Conservation (phyloP, 2,329 filamentous ascomycete genomes). For the Pyrenochaeta sp. region DNA sequence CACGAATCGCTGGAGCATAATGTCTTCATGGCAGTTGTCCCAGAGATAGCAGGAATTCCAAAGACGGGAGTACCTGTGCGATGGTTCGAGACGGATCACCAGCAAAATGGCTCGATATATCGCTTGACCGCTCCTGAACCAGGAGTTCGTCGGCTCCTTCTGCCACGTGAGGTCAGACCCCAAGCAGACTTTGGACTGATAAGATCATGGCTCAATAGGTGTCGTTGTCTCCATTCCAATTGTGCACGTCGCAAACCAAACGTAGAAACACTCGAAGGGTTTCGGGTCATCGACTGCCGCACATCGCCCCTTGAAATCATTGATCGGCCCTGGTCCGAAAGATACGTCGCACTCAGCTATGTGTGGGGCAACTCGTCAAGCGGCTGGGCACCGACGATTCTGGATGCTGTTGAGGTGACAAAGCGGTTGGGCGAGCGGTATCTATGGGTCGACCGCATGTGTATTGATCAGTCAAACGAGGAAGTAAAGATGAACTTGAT, state of each 20-base stretch:
- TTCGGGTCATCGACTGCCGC: conserved; percentile 7
- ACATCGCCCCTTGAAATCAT: neutral
- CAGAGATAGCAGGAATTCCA: neutral
- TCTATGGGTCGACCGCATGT: conserved; percentile 18
- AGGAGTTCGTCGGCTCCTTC: neutral
- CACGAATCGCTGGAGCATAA: conserved; percentile 1
- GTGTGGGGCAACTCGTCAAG: conserved; percentile 4
- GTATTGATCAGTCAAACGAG: conserved; percentile 18
- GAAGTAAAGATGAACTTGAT: conserved; percentile 7
- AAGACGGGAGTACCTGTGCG: conserved; percentile 1
- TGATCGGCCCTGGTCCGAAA: conserved; percentile 1
- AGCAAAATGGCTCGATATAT: neutral
- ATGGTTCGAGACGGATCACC: conserved; percentile 6
- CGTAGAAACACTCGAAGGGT: neutral
- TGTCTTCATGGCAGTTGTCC: conserved; percentile 6
- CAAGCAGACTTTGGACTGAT: neutral
- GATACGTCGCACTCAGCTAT: conserved; percentile 8
- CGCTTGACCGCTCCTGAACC: conserved; percentile 1
- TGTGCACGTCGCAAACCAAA: neutral
- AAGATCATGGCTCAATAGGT: conserved; percentile 1
- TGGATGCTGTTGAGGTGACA: conserved; percentile 19
- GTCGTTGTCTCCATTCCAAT: neutral
- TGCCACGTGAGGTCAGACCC: neutral
- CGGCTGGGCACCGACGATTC: conserved; percentile 15
- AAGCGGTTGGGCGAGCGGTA: conserved; percentile 14